phyloP scores from a whole-genome alignment of 2,329 filamentous ascomycete species.

The Immersiporthe knoxdaviesiana region DNA sequence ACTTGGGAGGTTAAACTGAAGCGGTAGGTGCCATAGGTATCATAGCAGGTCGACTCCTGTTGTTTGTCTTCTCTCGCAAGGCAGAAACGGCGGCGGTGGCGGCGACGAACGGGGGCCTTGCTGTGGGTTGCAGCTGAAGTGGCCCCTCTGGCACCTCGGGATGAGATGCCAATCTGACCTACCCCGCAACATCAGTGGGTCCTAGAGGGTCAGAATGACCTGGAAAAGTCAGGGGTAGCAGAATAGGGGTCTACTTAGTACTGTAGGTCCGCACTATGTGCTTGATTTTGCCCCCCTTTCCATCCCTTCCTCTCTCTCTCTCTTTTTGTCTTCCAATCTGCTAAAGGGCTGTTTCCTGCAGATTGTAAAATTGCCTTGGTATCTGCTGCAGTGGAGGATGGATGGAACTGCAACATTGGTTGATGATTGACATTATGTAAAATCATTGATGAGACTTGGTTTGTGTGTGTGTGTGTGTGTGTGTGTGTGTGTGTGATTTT shows the following conservation, averaged over 20 bases:
- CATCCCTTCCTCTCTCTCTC: background rate
- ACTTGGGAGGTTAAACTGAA: background rate
- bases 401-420: background rate
- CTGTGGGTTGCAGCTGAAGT: background rate
- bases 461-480: too few species aligned
- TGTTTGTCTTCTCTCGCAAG: background rate
- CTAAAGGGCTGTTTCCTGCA: background rate
- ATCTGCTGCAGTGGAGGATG: background rate
- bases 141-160: background rate
- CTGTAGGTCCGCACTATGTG: too few species aligned
- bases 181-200: slow-evolving; percentile 13
- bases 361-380: background rate
- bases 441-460: background rate
- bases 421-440: background rate
- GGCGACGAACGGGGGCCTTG: background rate
- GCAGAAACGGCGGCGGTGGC: background rate
- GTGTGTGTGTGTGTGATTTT: too few species aligned
- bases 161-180: slow-evolving; percentile 15
- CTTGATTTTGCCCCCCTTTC: background rate
- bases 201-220: background rate
- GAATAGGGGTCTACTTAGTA: slow-evolving; percentile 11
- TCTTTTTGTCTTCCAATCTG: too few species aligned
- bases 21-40: too few species aligned
- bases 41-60: background rate
- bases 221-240: background rate